Percentiles rank a stretch among this genome's conserved stretches.
Evolutionary conservation across 305 asterid genomes (phyloP).

Genomic region (Andrographis paniculata): DNA sequence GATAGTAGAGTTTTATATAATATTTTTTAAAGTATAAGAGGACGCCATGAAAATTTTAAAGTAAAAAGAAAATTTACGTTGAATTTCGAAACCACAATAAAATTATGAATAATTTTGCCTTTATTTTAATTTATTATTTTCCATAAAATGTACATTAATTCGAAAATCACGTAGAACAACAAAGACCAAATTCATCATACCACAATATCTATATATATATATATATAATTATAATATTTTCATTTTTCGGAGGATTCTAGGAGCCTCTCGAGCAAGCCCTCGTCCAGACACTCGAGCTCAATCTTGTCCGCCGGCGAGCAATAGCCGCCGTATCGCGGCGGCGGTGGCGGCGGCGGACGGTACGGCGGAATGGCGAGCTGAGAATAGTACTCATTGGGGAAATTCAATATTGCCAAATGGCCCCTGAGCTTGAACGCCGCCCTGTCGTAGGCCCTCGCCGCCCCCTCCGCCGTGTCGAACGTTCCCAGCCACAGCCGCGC

Average conservation of each 20-base stretch:
- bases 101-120: no score
- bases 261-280: slow-evolving; percentile 49
- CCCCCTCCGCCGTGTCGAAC: slow-evolving; percentile 69
- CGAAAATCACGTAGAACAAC: no score
- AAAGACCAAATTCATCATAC: no score
- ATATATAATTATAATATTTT: slow-evolving; percentile 10
- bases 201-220: neutral
- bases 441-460: slow-evolving; percentile 70
- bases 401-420: slow-evolving; percentile 67
- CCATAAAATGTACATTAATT: no score
- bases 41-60: no score
- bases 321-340: neutral
- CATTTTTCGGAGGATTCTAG: slow-evolving; percentile 33
- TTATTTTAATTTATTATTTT: no score
- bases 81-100: no score
- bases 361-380: slow-evolving; percentile 42
- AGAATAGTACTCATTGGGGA: slow-evolving; percentile 61
- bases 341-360: slow-evolving; percentile 21
- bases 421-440: slow-evolving; percentile 63
- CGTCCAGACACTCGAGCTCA: slow-evolving; percentile 43
- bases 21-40: no score
- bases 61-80: no score
- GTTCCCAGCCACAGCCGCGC: slow-evolving; percentile 74
- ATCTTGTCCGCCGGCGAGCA: slow-evolving; percentile 24
- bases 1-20: no score